These are phyloP conservation scores for Bimuria novae-zelandiae DNA, from an alignment of 2,329 filamentous ascomycete genomes.

Conservation along the genomic window DNA sequence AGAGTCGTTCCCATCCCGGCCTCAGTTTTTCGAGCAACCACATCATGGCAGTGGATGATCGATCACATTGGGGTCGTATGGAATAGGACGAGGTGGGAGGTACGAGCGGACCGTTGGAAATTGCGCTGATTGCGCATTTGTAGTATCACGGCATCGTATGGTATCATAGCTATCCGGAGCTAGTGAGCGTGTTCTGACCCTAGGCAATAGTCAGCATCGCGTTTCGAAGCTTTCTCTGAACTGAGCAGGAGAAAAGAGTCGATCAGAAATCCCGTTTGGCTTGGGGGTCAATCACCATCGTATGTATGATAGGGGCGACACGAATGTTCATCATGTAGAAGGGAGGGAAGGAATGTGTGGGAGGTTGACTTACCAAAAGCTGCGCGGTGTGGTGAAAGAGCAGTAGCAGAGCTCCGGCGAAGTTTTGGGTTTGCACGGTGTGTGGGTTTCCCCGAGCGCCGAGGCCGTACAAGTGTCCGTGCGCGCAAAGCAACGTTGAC, in stretches of 20 bases:
- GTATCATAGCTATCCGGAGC: background rate
- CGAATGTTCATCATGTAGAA: constrained; percentile 42
- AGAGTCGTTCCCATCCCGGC: no score
- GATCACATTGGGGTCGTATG: no score
- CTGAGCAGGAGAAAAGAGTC: constrained; percentile 7
- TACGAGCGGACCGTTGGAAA: no score
- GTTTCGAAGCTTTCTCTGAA: constrained; percentile 8
- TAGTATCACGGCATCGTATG: no score
- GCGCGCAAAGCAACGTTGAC: no score
- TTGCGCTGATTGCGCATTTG: no score
- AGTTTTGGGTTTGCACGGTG: constrained; percentile 27
- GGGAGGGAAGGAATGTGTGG: constrained; percentile 8
- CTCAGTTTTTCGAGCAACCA: no score
- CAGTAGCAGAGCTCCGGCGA: constrained; percentile 15
- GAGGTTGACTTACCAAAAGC: constrained; percentile 35
- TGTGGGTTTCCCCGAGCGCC: constrained; percentile 25
- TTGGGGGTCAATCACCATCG: constrained; percentile 48
- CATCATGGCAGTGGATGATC: no score
- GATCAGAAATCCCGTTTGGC: constrained; percentile 48
- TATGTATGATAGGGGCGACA: constrained; percentile 49
- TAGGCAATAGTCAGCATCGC: constrained; percentile 23
- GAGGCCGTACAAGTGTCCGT: background rate
- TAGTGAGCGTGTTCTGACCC: constrained; percentile 8
- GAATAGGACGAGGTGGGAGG: no score
- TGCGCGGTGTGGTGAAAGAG: constrained; percentile 30